A percentile compares a stretch with the other conserved stretches of the same genome.
Evolutionary conservation across 225 moss, liverwort and hornwort genomes (phyloP).

Genomic region (Asterella californica): DNA sequence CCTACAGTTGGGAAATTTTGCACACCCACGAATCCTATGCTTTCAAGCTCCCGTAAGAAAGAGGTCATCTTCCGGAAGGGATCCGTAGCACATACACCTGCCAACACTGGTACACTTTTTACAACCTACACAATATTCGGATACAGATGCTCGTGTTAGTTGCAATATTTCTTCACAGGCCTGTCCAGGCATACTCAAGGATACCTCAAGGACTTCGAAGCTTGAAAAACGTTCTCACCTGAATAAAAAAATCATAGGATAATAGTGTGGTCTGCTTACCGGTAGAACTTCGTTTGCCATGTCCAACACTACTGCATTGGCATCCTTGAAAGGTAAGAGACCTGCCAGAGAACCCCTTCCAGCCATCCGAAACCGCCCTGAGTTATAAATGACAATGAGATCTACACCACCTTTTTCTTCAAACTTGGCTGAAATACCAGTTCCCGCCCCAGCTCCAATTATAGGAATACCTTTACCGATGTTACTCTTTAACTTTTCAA

Average conservation of each 20-base stretch:
- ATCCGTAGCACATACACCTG: constrained; percentile 93
- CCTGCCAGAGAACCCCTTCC: constrained; percentile 91
- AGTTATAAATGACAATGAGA: constrained; percentile 84
- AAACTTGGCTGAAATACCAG: constrained; percentile 97
- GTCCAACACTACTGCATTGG: constrained; percentile 91
- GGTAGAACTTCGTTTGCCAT: constrained; percentile 94
- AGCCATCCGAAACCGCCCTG: constrained; percentile 94
- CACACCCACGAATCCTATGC: constrained; percentile 79
- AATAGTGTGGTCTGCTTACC: constrained; percentile 37
- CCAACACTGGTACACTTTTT: constrained; percentile 50
- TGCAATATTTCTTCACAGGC: not conserved
- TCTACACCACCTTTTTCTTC: constrained; percentile 94
- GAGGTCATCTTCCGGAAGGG: constrained; percentile 85
- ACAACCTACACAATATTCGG: constrained; percentile 43
- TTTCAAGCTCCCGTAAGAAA: constrained; percentile 79
- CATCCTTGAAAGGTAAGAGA: constrained; percentile 98
- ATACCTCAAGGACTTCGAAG: not conserved
- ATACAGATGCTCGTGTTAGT: not conserved
- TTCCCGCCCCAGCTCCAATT: constrained; percentile 96
- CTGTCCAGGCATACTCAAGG: not conserved
- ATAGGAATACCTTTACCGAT: constrained; percentile 85
- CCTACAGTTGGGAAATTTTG: constrained; percentile 98
- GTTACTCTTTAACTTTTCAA: constrained; percentile 65
- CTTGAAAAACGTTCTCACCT: not conserved
- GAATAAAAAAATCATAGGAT: not conserved